A percentile compares a stretch with the other conserved stretches of the same genome.
phyloP scores from a whole-genome alignment of 148 eudicot species.

The Camellia sinensis region DNA sequence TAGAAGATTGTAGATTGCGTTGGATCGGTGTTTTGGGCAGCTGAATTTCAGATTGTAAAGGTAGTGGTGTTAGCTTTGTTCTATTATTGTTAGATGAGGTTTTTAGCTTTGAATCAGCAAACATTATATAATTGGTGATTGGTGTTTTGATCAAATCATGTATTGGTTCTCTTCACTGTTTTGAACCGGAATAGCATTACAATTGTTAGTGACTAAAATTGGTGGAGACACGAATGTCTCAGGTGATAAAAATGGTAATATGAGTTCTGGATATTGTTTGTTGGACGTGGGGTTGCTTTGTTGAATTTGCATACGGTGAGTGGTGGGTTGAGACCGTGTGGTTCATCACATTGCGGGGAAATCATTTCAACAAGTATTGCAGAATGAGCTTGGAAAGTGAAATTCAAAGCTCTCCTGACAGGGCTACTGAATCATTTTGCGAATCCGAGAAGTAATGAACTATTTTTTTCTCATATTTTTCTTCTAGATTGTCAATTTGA shows the following conservation, averaged over 20 bases:
- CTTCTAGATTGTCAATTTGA: neutral
- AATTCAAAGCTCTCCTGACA: slow-evolving; percentile 26
- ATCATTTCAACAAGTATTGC: slow-evolving; percentile 1
- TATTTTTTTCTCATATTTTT: neutral
- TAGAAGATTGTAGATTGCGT: slow-evolving; percentile 13
- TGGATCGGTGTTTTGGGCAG: slow-evolving; percentile 6
- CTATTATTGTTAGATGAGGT: neutral
- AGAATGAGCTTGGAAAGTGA: slow-evolving; percentile 49
- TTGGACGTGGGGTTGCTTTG: neutral
- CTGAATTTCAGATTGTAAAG: slow-evolving; percentile 7
- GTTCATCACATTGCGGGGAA: neutral
- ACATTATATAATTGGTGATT: neutral
- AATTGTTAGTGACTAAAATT: slow-evolving; percentile 1
- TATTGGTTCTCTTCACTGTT: neutral
- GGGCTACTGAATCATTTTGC: slow-evolving; percentile 14
- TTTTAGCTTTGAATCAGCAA: neutral
- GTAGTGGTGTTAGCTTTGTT: neutral
- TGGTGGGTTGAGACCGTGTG: neutral
- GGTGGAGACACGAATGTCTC: neutral
- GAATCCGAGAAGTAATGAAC: slow-evolving; percentile 29
- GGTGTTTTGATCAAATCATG: neutral
- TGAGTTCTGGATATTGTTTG: neutral
- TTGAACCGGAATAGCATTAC: neutral
- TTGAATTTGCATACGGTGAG: neutral
- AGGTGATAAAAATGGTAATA: neutral